Percentiles rank a stretch among this genome's conserved stretches.
Evolutionary conservation across 441 rosid genomes (phyloP).

Genomic region (Adansonia gregorii): DNA sequence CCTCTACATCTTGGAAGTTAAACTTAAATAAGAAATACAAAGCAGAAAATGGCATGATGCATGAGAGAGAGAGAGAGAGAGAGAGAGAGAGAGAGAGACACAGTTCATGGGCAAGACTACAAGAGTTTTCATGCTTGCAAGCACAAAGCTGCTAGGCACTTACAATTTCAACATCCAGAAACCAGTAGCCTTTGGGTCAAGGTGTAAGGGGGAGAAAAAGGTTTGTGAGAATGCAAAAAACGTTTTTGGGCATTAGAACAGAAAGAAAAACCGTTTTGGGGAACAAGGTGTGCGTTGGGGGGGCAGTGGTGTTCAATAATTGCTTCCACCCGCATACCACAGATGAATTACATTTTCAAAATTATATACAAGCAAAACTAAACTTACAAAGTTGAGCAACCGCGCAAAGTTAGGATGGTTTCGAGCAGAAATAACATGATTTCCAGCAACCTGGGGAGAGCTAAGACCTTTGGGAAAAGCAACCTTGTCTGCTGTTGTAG

Average conservation of each 20-base stretch:
- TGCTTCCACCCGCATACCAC: neutral
- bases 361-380: slow-evolving; percentile 26
- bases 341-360: slow-evolving; percentile 3
- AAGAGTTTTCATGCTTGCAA: neutral
- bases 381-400: slow-evolving; percentile 85
- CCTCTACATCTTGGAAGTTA: slow-evolving; percentile 23
- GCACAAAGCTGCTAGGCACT: neutral
- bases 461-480: slow-evolving; percentile 61
- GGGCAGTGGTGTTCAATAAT: neutral
- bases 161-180: neutral
- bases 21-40: neutral
- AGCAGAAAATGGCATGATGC: neutral
- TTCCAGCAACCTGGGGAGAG: slow-evolving; percentile 80
- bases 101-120: neutral
- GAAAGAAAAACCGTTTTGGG: neutral
- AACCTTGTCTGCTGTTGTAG: slow-evolving; percentile 65
- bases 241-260: neutral
- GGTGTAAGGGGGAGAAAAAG: neutral
- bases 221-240: neutral
- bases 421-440: slow-evolving; percentile 60
- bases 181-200: neutral
- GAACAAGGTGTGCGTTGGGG: neutral
- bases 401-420: slow-evolving; percentile 64
- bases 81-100: neutral
- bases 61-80: slow-evolving; percentile 10